phyloP scores from a whole-genome alignment of 768 basidiomycete genomes.

The Mycena filopes region DNA sequence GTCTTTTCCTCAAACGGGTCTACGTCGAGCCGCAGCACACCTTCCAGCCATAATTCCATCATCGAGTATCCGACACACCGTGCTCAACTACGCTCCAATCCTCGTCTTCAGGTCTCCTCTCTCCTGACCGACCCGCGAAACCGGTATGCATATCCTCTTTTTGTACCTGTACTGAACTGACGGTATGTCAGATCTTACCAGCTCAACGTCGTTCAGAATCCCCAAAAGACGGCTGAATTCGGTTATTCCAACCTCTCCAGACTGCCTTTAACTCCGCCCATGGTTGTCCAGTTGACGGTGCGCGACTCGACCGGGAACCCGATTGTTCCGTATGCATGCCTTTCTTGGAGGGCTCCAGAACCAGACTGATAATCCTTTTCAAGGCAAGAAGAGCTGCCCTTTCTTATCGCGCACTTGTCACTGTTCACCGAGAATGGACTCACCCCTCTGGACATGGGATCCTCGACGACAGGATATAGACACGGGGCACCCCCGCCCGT shows the following conservation, averaged over 20 bases:
- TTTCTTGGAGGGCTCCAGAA: slow-evolving; percentile 18
- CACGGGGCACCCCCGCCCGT: slow-evolving; percentile 63
- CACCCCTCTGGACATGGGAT: slow-evolving; percentile 71
- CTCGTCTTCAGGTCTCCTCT: slow-evolving; percentile 68
- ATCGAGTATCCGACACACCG: slow-evolving; percentile 50
- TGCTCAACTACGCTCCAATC: slow-evolving; percentile 48
- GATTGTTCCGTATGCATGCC: slow-evolving; percentile 77
- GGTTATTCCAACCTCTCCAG: slow-evolving; percentile 79
- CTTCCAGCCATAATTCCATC: slow-evolving; percentile 54
- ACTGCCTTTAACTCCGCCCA: slow-evolving; percentile 84
- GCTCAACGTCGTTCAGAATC: slow-evolving; percentile 89
- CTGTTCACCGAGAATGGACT: slow-evolving; percentile 77
- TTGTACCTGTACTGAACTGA: slow-evolving; percentile 13
- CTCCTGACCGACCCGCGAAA: slow-evolving; percentile 64
- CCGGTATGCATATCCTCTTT: slow-evolving; percentile 52
- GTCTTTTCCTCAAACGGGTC: slow-evolving; percentile 51
- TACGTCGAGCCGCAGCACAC: slow-evolving; percentile 53
- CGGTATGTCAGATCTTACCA: slow-evolving; percentile 64
- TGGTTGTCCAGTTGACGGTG: slow-evolving; percentile 83
- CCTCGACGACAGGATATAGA: slow-evolving; percentile 55
- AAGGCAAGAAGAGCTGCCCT: slow-evolving; percentile 88
- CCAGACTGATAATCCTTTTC: slow-evolving; percentile 30
- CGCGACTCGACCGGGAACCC: slow-evolving; percentile 76
- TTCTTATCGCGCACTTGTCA: slow-evolving; percentile 86
- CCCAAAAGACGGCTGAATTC: slow-evolving; percentile 84